Evolutionary conservation across 768 basidiomycete genomes (phyloP), one percentile per base, ranked within the genome.

Genomic region (Phanerodontia chrysosporium): DNA sequence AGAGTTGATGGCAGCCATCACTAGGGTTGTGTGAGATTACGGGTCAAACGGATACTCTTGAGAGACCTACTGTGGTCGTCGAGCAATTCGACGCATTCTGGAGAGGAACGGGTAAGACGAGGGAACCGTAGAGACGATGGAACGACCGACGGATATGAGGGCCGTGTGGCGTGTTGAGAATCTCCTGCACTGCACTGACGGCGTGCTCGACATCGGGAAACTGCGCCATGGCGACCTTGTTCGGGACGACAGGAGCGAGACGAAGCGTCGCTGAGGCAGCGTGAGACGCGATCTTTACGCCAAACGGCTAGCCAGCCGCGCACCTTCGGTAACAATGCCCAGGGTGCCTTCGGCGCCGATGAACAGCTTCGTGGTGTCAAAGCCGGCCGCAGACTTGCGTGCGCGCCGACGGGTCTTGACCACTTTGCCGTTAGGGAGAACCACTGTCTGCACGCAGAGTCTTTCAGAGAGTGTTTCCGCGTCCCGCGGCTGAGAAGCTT

Each of bases 301-400:
- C 36, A 29, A 30, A 12, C 12, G 32, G 0, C 30, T 6, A 35
- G 5, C 29, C 1, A 27, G 25, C 13, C 28, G 16, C n/a, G 55
- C 55, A 82, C 88, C 86, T 76, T 95, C 92, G 1, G 90, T 92
- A 13, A 95, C 84, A 63, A 95, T 87, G 2, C 93, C 93, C 51
- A 94, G 70, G 0, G 92, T 94, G 5, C 93, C 92, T 71, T 94
- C 92, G 5, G 91, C 90, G 6, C 92, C 92, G 49, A 94, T 88
- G 72, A 94, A 93, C 6, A 93, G 71, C 68, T 94, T 94, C 0
- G 90, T 93, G 1, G 82, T 79, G 66, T 95, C 93, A 66, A 89
- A 94, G 1, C 93, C 93, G 1, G 91, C 88, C 0, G 92, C 80
- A 10, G 90, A 92, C 68, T 96, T 94, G 51, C 90, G 78, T 29